These are phyloP conservation scores for Metschnikowia vanudenii DNA, from an alignment of 805 yeast species.

Conservation along the genomic window DNA sequence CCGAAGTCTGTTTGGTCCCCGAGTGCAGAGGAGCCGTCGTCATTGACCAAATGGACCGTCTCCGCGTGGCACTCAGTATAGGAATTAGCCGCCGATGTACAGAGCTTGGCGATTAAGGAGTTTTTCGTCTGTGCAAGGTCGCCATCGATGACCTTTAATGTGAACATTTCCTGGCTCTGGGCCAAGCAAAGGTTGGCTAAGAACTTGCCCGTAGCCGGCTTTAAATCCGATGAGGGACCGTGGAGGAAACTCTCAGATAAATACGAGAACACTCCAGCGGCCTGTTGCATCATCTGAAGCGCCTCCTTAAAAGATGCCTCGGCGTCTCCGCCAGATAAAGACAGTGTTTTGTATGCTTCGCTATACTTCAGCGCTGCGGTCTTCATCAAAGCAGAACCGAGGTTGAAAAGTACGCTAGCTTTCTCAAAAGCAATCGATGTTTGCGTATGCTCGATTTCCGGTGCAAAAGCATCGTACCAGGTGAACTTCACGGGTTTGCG, in stretches of 20 bases:
- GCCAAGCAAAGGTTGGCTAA: conserved; percentile 69
- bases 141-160: conserved; percentile 55
- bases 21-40: conserved; percentile 15
- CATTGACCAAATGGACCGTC: conserved; percentile 27
- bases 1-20: conserved; percentile 18
- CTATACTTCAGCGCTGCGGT: conserved; percentile 40
- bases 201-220: conserved; percentile 64
- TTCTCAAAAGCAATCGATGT: conserved; percentile 85
- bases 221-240: conserved; percentile 80
- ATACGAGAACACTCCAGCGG: conserved; percentile 75
- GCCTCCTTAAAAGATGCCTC: conserved; percentile 55
- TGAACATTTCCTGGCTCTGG: conserved; percentile 85
- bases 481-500: conserved; percentile 54
- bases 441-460: conserved; percentile 54
- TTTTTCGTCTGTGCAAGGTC: conserved; percentile 54
- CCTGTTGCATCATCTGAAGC: conserved; percentile 60
- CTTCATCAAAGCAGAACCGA: conserved; percentile 62
- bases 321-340: conserved; percentile 22
- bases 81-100: conserved; percentile 56
- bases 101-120: conserved; percentile 71
- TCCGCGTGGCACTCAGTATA: conserved; percentile 53
- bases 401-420: conserved; percentile 76
- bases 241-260: conserved; percentile 80
- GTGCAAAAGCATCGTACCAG: conserved; percentile 76
- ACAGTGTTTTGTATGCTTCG: conserved; percentile 22